A percentile compares a stretch with the other conserved stretches of the same genome.
These are phyloP conservation scores for Eleusine indica DNA, from an alignment of 176 grass and related monocot genomes.

Conservation along the genomic window DNA sequence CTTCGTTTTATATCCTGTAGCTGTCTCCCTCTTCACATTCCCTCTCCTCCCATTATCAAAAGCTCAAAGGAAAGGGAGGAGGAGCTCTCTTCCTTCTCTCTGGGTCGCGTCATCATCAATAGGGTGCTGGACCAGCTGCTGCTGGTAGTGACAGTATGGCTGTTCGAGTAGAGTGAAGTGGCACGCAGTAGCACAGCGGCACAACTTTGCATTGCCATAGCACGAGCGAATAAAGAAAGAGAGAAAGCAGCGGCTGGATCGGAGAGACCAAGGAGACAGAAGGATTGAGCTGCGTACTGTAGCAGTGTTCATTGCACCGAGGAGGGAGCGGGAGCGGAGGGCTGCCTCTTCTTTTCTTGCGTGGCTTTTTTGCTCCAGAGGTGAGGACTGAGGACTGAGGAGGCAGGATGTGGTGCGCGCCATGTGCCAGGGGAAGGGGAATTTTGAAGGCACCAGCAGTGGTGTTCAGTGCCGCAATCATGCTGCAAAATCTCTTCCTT, in stretches of 20 bases:
- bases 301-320: slow-evolving; percentile 37
- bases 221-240: slow-evolving; percentile 10
- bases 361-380: slow-evolving; percentile 23
- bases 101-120: slow-evolving; percentile 6
- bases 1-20: slow-evolving; percentile 46
- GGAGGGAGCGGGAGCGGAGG: not conserved
- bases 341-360: not conserved
- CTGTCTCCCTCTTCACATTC: slow-evolving; percentile 53
- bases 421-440: slow-evolving; percentile 47
- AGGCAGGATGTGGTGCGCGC: slow-evolving; percentile 19
- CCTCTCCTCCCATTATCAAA: not conserved
- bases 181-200: slow-evolving; percentile 7
- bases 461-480: slow-evolving; percentile 41
- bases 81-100: not conserved
- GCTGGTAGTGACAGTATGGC: slow-evolving; percentile 1
- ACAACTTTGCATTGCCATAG: slow-evolving; percentile 9
- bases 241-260: not conserved
- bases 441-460: slow-evolving; percentile 43
- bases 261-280: not conserved
- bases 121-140: not conserved
- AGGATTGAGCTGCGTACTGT: not conserved
- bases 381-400: not conserved
- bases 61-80: not conserved
- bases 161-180: not conserved
- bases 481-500: slow-evolving; percentile 36